phyloP scores from a whole-genome alignment of 768 basidiomycete genomes.

The Tephrocybe sp. region DNA sequence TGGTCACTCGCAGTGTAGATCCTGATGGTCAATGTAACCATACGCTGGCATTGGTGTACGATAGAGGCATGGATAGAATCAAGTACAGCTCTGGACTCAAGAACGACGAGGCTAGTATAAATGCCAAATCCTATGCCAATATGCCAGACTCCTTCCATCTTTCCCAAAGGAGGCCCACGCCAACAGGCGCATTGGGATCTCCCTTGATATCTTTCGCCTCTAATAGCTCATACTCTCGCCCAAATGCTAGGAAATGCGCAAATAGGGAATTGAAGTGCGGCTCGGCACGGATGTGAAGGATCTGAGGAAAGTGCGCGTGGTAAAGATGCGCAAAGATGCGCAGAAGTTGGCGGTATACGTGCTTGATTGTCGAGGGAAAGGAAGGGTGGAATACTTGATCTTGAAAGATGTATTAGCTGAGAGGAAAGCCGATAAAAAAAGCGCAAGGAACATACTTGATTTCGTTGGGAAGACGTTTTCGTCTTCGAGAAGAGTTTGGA shows the following conservation, averaged over 20 bases:
- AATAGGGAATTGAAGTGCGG: conserved; percentile 97
- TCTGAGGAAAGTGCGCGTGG: conserved; percentile 88
- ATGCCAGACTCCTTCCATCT: conserved; percentile 88
- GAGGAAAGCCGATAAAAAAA: not conserved
- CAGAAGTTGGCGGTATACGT: conserved; percentile 95
- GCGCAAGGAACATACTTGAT: conserved; percentile 61
- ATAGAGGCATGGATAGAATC: too few species aligned
- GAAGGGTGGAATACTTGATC: conserved; percentile 85
- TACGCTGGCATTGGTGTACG: too few species aligned
- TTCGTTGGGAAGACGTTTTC: conserved; percentile 95
- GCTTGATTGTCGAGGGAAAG: conserved; percentile 89
- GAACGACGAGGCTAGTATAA: too few species aligned
- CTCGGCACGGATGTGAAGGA: conserved; percentile 91
- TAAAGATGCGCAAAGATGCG: conserved; percentile 98
- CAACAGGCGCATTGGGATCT: conserved; percentile 56
- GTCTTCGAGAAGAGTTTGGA: conserved; percentile 93
- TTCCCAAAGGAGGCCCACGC: conserved; percentile 81
- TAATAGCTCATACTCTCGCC: conserved; percentile 88
- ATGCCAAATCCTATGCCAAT: conserved; percentile 25
- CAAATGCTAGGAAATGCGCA: conserved; percentile 97
- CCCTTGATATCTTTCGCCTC: conserved; percentile 89
- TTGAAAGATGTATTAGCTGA: conserved; percentile 26
- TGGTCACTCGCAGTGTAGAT: too few species aligned
- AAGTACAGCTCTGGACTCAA: too few species aligned
- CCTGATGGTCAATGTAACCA: too few species aligned